Conservation (phyloP, 2,329 filamentous ascomycete genomes). For the Knufia petricola region DNA sequence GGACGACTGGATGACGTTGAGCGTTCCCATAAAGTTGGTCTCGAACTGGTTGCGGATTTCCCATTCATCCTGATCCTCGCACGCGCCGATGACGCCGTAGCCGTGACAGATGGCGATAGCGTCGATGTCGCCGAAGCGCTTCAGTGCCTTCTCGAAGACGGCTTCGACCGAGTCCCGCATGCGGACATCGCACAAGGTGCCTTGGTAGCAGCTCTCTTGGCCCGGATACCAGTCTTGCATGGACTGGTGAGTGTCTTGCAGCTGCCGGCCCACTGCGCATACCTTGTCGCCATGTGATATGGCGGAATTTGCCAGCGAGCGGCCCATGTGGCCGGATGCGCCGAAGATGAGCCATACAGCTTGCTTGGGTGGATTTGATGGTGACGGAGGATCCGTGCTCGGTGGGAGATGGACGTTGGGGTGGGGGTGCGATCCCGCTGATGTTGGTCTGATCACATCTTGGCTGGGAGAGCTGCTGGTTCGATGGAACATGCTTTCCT, state of each 20-base stretch:
- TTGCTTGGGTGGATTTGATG: constrained; percentile 59
- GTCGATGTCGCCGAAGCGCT: constrained; percentile 72
- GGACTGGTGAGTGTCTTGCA: constrained; percentile 62
- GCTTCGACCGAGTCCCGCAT: constrained; percentile 65
- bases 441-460: constrained; percentile 4
- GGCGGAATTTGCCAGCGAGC: constrained; percentile 74
- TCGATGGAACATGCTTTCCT: constrained; percentile 5
- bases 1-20: constrained; percentile 85
- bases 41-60: constrained; percentile 94
- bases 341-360: constrained; percentile 93
- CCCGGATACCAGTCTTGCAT: constrained; percentile 59
- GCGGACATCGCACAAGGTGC: constrained; percentile 82
- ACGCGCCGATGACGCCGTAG: constrained; percentile 89
- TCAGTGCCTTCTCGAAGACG: constrained; percentile 60
- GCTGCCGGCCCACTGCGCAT: constrained; percentile 71
- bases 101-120: constrained; percentile 89
- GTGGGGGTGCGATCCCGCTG: not conserved
- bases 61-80: constrained; percentile 92
- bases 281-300: constrained; percentile 75
- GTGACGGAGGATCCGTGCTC: constrained; percentile 75
- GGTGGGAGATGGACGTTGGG: constrained; percentile 57
- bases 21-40: constrained; percentile 91
- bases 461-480: constrained; percentile 1
- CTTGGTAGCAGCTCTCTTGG: constrained; percentile 53
- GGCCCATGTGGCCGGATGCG: constrained; percentile 93